Conservation (phyloP, 2,329 filamentous ascomycete species). For the Chaetomium sp. region DNA sequence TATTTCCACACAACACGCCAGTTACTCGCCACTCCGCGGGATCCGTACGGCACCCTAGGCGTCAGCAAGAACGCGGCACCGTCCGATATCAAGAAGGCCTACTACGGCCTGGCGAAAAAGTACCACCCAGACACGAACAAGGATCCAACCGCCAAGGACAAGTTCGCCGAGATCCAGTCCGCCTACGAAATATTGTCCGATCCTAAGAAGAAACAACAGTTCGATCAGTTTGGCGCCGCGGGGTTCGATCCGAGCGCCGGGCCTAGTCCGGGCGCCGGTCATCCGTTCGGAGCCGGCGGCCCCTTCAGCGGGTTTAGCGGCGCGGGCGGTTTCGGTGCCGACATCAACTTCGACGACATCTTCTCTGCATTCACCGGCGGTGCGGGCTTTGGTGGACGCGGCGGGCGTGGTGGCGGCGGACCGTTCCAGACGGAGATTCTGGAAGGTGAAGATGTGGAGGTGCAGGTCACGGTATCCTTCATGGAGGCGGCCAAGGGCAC, state of each 20-base stretch:
- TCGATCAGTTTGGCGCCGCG: constrained; percentile 84
- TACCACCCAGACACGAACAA: constrained; percentile 99
- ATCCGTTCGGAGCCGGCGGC: constrained; percentile 62
- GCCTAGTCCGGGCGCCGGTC: constrained; percentile 61
- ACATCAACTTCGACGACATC: constrained; percentile 95
- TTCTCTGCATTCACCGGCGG: constrained; percentile 80
- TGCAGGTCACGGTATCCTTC: constrained; percentile 90
- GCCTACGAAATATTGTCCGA: constrained; percentile 95
- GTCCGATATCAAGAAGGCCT: constrained; percentile 94
- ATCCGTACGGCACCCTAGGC: constrained; percentile 87
- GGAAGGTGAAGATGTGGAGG: constrained; percentile 95
- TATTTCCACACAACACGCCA: constrained; percentile 62
- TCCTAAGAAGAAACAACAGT: constrained; percentile 88
- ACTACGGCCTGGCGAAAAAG: constrained; percentile 96
- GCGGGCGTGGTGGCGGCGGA: constrained; percentile 55
- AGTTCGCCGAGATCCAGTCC: constrained; percentile 87
- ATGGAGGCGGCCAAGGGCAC: constrained; percentile 94
- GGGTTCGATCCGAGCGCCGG: constrained; percentile 79
- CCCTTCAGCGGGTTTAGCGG: constrained; percentile 50
- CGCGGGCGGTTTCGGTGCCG: constrained; percentile 61
- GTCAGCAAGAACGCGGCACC: constrained; percentile 79
- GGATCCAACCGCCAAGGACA: constrained; percentile 88
- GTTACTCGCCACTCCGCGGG: constrained; percentile 57
- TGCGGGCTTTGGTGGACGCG: constrained; percentile 52
- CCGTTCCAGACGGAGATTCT: constrained; percentile 78